phyloP scores from a whole-genome alignment of 1,284 basidiomycete species.

The Pulveroboletus sp. region DNA sequence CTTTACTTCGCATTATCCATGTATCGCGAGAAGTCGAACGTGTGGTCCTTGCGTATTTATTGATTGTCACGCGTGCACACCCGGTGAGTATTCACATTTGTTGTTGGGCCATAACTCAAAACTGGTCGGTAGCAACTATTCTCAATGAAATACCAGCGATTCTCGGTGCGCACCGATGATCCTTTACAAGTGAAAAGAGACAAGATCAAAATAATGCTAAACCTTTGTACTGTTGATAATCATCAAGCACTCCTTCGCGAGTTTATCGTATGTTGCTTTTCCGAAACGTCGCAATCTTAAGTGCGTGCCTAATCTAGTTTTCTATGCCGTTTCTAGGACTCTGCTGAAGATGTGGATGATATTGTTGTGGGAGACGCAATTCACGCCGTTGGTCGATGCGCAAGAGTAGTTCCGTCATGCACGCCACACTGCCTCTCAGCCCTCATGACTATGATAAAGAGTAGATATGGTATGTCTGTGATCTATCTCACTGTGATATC shows the following conservation, averaged over 20 bases:
- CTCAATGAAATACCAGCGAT: conserved; percentile 54
- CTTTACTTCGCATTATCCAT: conserved; percentile 67
- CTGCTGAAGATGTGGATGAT: conserved; percentile 70
- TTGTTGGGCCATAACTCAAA: conserved; percentile 2
- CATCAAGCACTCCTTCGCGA: conserved; percentile 72
- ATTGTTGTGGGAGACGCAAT: conserved; percentile 69
- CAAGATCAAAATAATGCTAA: conserved; percentile 72
- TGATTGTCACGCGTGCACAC: conserved; percentile 54
- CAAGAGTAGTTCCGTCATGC: conserved; percentile 62
- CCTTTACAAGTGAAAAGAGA: conserved; percentile 58
- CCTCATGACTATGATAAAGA: conserved; percentile 76
- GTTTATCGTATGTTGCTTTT: conserved; percentile 59
- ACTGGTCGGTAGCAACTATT: conserved; percentile 50
- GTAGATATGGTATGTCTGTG: conserved; percentile 54
- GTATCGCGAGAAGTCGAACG: conserved; percentile 66
- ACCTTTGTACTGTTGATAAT: conserved; percentile 63
- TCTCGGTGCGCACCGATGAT: conserved; percentile 71
- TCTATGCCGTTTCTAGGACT: conserved; percentile 50
- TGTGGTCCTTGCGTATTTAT: conserved; percentile 68
- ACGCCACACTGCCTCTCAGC: conserved; percentile 68
- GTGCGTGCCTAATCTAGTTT: background rate
- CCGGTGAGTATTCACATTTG: conserved; percentile 47
- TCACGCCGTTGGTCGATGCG: conserved; percentile 74
- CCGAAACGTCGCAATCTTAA: background rate
- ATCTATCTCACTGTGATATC: background rate